Percentiles rank a stretch among this genome's conserved stretches.
Evolutionary conservation across 2,329 filamentous ascomycete genomes (phyloP).

Genomic region (Exophiala phaeomuriformis): DNA sequence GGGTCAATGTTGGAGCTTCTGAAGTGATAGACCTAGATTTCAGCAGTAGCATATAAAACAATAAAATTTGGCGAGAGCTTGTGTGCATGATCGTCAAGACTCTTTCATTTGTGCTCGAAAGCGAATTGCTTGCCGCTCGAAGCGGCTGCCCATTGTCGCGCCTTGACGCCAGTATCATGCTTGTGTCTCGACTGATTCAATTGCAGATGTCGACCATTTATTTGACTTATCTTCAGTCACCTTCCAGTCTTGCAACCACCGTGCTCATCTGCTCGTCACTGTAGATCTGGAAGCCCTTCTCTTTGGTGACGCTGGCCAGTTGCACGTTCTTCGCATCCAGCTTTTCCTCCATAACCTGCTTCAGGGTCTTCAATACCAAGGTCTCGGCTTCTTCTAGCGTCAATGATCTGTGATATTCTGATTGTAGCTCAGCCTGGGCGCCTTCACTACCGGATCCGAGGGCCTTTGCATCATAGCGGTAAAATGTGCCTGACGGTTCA

Average conservation of each 20-base stretch:
- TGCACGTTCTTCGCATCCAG: constrained; percentile 98
- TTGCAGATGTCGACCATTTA: background rate
- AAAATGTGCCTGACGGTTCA: constrained; percentile 96
- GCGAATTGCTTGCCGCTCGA: background rate
- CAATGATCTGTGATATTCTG: constrained; percentile 97
- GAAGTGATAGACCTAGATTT: constrained; percentile 4
- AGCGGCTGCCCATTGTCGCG: constrained; percentile 3
- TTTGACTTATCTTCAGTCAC: constrained; percentile 31
- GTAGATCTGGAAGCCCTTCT: constrained; percentile 98
- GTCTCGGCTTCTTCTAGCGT: constrained; percentile 91
- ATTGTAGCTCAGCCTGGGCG: constrained; percentile 94
- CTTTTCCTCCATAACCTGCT: constrained; percentile 99
- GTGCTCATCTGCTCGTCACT: constrained; percentile 93
- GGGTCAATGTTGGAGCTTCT: too few species aligned
- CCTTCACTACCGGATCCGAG: constrained; percentile 97
- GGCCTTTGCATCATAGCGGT: constrained; percentile 97
- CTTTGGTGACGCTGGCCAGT: constrained; percentile 93
- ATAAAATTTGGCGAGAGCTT: background rate
- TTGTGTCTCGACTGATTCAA: constrained; percentile 3
- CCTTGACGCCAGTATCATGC: constrained; percentile 21
- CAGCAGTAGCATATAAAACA: constrained; percentile 8
- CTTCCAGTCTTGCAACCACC: constrained; percentile 65
- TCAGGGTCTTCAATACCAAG: constrained; percentile 90
- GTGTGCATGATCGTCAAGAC: background rate
- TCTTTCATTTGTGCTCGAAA: background rate